Evolutionary conservation across 78 protist genomes (phyloP), one percentile per base, ranked within the genome.

Genomic region (Guillardia theta): DNA sequence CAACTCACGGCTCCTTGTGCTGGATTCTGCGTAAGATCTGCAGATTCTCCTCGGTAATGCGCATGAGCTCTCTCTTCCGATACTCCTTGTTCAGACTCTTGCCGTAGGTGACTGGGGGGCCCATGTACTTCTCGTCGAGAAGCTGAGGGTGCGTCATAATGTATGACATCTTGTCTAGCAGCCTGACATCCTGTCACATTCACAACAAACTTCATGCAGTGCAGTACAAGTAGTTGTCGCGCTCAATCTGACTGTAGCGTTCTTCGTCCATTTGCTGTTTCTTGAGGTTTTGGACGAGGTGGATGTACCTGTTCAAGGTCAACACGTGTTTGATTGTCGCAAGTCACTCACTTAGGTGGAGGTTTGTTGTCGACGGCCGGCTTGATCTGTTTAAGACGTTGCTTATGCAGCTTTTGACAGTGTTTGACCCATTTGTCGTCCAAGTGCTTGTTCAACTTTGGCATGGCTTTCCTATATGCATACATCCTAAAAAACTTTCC

Each of bases 121-220:
- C 90, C 90, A 78, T 78, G 90, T 78, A 78, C 39, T 78, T 78
- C 48, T 78, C 90, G 48, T 78, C 90, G 24, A 78, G 90, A 24
- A 78, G 90, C 90, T 78, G 90, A 8, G 90, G 90, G 24, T 78
- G 90, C 21, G 93, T 88, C 93, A 88, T 88, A 64, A 88, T 88
- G 93, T 88, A 33, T 22, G 93, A 88, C 93, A 88, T 88, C 78
- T 88, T 88, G 44, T 88, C 93, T 5, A 88, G 93, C 53, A 88
- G 83, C 45, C 70, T 58, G 70, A 24, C 4, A 58, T 24, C 21
- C 27, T 58, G 27, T 30, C 4, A 6, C 70, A 6, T 58, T 3
- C 4, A 30, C 2, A 9, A 27, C 2, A 24, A 6, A 58, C 6
- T 3, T 58, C 39, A 58, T 6, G 58, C 30, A 50, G 10, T 8